phyloP scores from a whole-genome alignment of 2,329 filamentous ascomycete species.

The Setomelanomma holmii region DNA sequence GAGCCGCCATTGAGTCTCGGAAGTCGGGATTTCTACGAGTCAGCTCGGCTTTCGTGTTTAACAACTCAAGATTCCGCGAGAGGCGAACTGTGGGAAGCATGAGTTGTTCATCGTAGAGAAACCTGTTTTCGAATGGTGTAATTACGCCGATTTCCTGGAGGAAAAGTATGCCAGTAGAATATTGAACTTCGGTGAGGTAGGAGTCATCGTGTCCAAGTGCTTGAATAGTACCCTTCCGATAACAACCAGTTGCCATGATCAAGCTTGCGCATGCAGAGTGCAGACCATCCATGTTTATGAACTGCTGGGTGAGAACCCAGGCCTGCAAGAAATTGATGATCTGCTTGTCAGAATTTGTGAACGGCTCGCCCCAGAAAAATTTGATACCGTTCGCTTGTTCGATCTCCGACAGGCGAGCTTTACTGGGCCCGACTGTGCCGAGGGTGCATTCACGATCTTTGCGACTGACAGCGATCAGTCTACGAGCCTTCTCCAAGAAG shows the following conservation, averaged over 20 bases:
- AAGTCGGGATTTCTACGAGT: conserved; percentile 45
- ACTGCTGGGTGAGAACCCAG: conserved; percentile 55
- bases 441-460: conserved; percentile 40
- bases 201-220: conserved; percentile 37
- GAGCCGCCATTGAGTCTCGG: conserved; percentile 61
- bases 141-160: conserved; percentile 78
- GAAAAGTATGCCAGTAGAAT: conserved; percentile 65
- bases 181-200: conserved; percentile 10
- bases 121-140: conserved; percentile 72
- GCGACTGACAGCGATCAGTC: conserved; percentile 50
- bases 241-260: conserved; percentile 67
- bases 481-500: conserved; percentile 52
- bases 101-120: conserved; percentile 65
- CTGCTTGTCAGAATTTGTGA: conserved; percentile 60
- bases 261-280: conserved; percentile 70
- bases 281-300: conserved; percentile 55
- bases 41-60: conserved; percentile 44
- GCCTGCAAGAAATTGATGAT: conserved; percentile 74
- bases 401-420: conserved; percentile 31
- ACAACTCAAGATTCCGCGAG: conserved; percentile 52
- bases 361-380: conserved; percentile 43
- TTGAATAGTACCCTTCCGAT: conserved; percentile 52
- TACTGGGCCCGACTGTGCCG: conserved; percentile 50
- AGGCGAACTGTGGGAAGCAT: conserved; percentile 58
- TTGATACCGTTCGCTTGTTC: conserved; percentile 21